Base-by-base conservation (phyloP, 352 stramenopile genomes). In the Globisporangium viniferum region DNA sequence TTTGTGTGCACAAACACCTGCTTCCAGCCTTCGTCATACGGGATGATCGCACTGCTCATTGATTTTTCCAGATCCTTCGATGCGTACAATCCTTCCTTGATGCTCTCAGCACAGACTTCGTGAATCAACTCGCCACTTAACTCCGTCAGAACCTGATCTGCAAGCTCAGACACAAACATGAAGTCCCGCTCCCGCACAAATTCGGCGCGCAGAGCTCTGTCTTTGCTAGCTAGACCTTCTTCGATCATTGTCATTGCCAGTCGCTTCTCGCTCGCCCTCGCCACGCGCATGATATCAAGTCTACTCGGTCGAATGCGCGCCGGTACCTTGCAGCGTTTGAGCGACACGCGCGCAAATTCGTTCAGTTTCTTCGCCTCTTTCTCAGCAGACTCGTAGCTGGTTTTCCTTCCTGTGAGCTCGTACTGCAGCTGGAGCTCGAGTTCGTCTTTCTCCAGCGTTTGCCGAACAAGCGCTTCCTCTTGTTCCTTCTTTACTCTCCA, bases 221-320 rank as follows among this genome's bases (percentile, higher is more conserved):
- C 75, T 27, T 75, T 80, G 0, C 48, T 39, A 1, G 87, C 36
- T 9, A 92, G 66, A 5, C 49, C 62, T 6, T 82, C 65, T 48
- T 94, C 86, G 7, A 92, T 75, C 0, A 67, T 65, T 33, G 73
- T 68, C 84, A 94, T 92, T 0, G 81, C 74, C 2, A 91, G 64
- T 0, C 84, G 82, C 62, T 93, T 94, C 66, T 91, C 80, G 59
- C 72, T 75, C 15, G 83, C 83, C 36, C 84, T 67, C 18, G 81
- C 57, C 7, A 91, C 73, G 14, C 83, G 74, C 27, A 86, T 71
- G 1, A 82, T 59, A n/a, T 88, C 83, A 0, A 94, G 29, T 20
- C 67, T 69, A 69, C 73, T 79, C 1, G 78, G 62, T 2, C 62
- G 48, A n/a, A 48, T 9, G 1, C 36, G 62, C 1, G 53, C 2